Percentiles rank a stretch among this genome's conserved stretches.
Evolutionary conservation across 495 filamentous ascomycete genomes (phyloP).

Genomic region (Trichocladium uniseriatum): DNA sequence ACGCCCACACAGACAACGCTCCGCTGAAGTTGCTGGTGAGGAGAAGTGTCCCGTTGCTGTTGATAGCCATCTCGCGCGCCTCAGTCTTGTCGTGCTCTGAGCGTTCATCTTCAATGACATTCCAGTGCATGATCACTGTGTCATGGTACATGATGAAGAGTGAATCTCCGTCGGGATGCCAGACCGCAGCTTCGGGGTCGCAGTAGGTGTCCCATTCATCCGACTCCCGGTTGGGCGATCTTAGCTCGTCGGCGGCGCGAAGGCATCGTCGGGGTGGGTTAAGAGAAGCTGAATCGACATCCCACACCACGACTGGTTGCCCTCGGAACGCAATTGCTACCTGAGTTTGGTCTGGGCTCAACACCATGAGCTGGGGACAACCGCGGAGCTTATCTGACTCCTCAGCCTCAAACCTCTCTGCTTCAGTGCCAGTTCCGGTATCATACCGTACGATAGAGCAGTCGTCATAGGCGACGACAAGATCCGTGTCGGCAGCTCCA

Average conservation of each 20-base stretch:
- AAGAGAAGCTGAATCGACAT: background rate
- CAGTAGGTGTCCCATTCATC: background rate
- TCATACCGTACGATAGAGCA: background rate
- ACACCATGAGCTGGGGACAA: background rate
- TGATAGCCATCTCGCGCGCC: background rate
- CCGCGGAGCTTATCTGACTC: background rate
- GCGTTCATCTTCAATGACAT: background rate
- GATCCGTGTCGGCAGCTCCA: background rate
- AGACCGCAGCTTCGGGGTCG: background rate
- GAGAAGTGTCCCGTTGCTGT: background rate
- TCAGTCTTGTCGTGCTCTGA: background rate
- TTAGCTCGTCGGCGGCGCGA: background rate
- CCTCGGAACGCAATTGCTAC: background rate
- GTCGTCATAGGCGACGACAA: conserved; percentile 1
- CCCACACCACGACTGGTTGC: background rate
- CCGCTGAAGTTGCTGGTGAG: background rate
- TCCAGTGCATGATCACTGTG: background rate
- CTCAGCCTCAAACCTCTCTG: background rate
- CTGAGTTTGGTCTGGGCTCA: background rate
- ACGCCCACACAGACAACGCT: background rate
- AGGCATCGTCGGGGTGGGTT: background rate
- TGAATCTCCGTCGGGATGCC: background rate
- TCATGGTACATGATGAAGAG: background rate
- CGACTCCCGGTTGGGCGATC: background rate
- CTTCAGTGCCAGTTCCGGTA: background rate